A percentile compares a stretch with the other conserved stretches of the same genome.
phyloP scores from a whole-genome alignment of 805 yeast genomes.

The Candida nonsorbophila region DNA sequence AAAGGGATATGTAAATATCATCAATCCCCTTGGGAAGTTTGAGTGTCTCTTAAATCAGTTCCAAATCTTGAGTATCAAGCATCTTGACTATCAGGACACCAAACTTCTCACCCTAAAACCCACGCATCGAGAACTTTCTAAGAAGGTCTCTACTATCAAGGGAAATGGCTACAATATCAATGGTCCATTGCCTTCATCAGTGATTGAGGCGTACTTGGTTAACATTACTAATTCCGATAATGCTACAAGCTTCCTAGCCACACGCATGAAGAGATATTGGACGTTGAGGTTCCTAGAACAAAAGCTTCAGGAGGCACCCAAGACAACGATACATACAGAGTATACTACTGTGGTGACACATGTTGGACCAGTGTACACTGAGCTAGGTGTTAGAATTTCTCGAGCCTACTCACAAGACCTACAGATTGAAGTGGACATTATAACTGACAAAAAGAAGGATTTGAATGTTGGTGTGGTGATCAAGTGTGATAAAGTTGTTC shows the following conservation, averaged over 20 bases:
- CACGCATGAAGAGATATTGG: conserved; percentile 15
- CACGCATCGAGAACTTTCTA: too few relatives aligned
- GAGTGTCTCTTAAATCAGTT: conserved; percentile 30
- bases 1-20: conserved; percentile 23
- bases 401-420: conserved; percentile 45
- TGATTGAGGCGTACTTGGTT: conserved; percentile 9
- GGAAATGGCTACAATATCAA: conserved; percentile 28
- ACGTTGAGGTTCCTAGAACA: conserved; percentile 16
- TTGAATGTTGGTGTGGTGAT: conserved; percentile 40
- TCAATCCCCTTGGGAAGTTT: conserved; percentile 16
- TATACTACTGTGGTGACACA: conserved; percentile 28
- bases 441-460: conserved; percentile 11
- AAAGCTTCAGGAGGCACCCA: conserved; percentile 1
- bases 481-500: conserved; percentile 39
- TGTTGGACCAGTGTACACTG: conserved; percentile 17
- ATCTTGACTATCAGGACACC: too few relatives aligned
- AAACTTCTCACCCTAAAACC: too few relatives aligned
- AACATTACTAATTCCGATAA: conserved; percentile 11
- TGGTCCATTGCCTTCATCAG: conserved; percentile 20
- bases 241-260: conserved; percentile 11
- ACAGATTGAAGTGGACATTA: conserved; percentile 42
- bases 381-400: conserved; percentile 17
- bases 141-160: conserved; percentile 20
- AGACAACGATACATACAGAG: neutral
- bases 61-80: conserved; percentile 29